phyloP scores from a whole-genome alignment of 2,329 filamentous ascomycete genomes.

The Fusarium sp. region DNA sequence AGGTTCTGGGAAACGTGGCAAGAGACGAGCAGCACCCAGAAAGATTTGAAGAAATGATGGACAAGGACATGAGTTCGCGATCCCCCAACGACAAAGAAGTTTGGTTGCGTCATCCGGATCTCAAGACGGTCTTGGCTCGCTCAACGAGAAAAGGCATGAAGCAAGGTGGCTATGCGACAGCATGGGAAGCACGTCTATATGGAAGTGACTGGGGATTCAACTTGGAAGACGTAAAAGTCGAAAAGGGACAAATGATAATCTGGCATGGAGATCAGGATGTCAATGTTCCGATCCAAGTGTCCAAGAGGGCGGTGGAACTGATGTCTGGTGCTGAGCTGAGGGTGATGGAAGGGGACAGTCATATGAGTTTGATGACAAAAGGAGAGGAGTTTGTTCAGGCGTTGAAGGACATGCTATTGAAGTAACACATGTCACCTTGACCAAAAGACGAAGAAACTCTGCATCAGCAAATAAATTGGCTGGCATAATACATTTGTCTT shows the following conservation, averaged over 20 bases:
- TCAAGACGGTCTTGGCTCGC: background rate
- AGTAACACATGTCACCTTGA: background rate
- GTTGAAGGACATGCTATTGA: slow-evolving; percentile 16
- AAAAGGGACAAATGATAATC: slow-evolving; percentile 21
- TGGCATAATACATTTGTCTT: too few relatives aligned
- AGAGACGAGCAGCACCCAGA: slow-evolving; percentile 22
- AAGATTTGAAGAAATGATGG: slow-evolving; percentile 13
- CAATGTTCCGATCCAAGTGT: slow-evolving; percentile 15
- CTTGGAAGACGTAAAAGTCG: slow-evolving; percentile 20
- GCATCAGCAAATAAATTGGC: too few relatives aligned
- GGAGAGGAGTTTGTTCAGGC: background rate
- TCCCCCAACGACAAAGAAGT: slow-evolving; percentile 5
- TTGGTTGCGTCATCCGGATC: background rate
- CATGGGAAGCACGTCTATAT: slow-evolving; percentile 22
- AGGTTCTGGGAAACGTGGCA: background rate
- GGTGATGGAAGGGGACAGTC: slow-evolving; percentile 20
- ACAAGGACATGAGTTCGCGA: slow-evolving; percentile 16
- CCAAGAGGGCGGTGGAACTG: slow-evolving; percentile 11
- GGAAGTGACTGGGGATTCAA: slow-evolving; percentile 27
- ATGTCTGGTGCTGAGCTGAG: slow-evolving; percentile 18
- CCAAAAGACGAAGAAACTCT: too few relatives aligned
- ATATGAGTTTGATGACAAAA: slow-evolving; percentile 21
- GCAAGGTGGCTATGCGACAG: slow-evolving; percentile 10
- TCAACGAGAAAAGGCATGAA: slow-evolving; percentile 17
- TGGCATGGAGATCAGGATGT: slow-evolving; percentile 28